These are phyloP conservation scores for Strobilomyces echinocephalus DNA, from an alignment of 768 basidiomycete species.

Conservation along the genomic window DNA sequence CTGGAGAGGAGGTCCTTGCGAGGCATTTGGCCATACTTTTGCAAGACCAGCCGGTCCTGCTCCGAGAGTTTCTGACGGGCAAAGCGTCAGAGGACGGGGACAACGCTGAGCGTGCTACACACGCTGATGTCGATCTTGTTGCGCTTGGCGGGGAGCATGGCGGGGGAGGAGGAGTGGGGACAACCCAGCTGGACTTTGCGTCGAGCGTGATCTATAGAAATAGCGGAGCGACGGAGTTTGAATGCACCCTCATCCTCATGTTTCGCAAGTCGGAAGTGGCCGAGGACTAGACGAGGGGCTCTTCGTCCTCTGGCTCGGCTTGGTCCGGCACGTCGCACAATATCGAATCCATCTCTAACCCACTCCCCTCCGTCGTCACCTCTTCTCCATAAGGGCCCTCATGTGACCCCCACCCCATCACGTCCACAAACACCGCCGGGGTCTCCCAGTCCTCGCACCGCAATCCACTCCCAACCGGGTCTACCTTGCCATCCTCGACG, in stretches of 20 bases:
- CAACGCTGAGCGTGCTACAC: conserved; percentile 28
- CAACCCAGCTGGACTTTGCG: not conserved
- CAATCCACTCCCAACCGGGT: conserved; percentile 12
- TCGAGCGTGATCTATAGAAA: conserved; percentile 17
- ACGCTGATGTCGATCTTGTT: conserved; percentile 96
- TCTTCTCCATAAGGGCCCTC: conserved; percentile 12
- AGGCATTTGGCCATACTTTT: conserved; percentile 91
- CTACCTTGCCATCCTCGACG: conserved; percentile 3
- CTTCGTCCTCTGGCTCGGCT: conserved; percentile 5
- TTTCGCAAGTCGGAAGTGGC: conserved; percentile 27
- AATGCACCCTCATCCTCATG: conserved; percentile 32
- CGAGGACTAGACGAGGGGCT: conserved; percentile 9
- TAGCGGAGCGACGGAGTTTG: conserved; percentile 28
- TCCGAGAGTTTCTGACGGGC: conserved; percentile 63
- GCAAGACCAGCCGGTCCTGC: conserved; percentile 92
- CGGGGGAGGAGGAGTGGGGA: conserved; percentile 22
- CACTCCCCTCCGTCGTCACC: conserved; percentile 15
- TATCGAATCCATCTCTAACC: conserved; percentile 11
- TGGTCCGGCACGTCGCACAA: conserved; percentile 9
- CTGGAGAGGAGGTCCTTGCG: conserved; percentile 92
- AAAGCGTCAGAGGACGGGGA: conserved; percentile 14
- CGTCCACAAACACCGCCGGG: conserved; percentile 1
- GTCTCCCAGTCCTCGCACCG: not conserved
- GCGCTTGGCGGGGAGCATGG: conserved; percentile 72
- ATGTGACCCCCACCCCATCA: conserved; percentile 7